Base-by-base conservation (phyloP, 2,329 filamentous ascomycete genomes). In the Nemania serpens region DNA sequence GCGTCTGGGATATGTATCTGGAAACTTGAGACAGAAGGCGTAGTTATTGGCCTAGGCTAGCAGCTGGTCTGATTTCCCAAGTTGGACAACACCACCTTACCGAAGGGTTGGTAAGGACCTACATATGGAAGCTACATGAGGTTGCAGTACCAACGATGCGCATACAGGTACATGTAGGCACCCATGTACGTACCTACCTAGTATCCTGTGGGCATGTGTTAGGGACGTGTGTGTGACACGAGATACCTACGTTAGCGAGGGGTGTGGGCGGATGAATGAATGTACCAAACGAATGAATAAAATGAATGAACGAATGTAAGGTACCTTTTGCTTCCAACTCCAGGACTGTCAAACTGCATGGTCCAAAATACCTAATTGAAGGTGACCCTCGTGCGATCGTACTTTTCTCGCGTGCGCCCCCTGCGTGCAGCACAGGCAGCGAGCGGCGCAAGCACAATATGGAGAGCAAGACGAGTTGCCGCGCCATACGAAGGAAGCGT, bases 81-180 rank as follows among this genome's bases (percentile, higher is more conserved):
- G 11, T 48, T 43, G 45, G 56, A 50, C 36, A 29, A 22, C 33
- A 39, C 39, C 25, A 43, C 49, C 39, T 58, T 62, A 65, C 63
- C 63, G 63, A 61, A 61, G 46, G 50, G 57, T 51, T 63, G 63
- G 63, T 65, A 65, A 61, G 25, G 60, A 47, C 63, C 63, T 65
- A 63, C 63, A 65, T 63, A 58, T 59, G 58, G 47, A 61, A 49
- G 29, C 54, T 41, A 61, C 61, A 39, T 55, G 48, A 58, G 50
- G 49, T 47, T 48, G 42, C 59, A 34, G 36, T 53, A 43, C 53
- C 58, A 58, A 17, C 3, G n/a, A 41, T 56, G 58, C 41, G 52
- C 20, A 37, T 25, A 56, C 15, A 45, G 39, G 25, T 29, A 7
- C 7, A 7, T n/a, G 25, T 29, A 29, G 25, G 25, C 4, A 29